These are phyloP conservation scores for Ceraceosorus guamensis DNA, from an alignment of 1,284 basidiomycete genomes.

Conservation along the genomic window DNA sequence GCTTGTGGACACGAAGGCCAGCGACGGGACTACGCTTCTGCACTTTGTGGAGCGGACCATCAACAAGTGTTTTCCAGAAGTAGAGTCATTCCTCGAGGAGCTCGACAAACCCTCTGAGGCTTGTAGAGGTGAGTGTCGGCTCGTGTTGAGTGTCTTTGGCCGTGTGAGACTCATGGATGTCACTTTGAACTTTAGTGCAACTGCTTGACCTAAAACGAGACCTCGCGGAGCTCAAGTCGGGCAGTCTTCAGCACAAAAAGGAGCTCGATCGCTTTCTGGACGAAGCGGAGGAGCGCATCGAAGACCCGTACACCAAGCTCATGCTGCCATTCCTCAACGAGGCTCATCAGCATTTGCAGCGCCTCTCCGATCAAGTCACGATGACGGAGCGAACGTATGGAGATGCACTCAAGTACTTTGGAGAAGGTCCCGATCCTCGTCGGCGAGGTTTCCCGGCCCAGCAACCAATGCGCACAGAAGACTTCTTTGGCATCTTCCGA, in stretches of 20 bases:
- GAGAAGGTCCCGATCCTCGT: conserved; percentile 44
- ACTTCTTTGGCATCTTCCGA: conserved; percentile 49
- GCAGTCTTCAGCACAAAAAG: conserved; percentile 41
- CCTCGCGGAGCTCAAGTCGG: conserved; percentile 47
- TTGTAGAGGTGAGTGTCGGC: conserved; percentile 64
- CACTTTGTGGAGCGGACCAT: conserved; percentile 92
- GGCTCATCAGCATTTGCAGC: conserved; percentile 26
- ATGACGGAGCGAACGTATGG: conserved; percentile 40
- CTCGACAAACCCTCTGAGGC: conserved; percentile 82
- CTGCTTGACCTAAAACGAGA: conserved; percentile 43
- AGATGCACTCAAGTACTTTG: conserved; percentile 45
- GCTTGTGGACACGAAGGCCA: conserved; percentile 92
- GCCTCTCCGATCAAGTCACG: conserved; percentile 43
- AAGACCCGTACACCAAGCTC: conserved; percentile 45
- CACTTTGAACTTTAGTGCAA: conserved; percentile 21
- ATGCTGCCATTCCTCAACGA: conserved; percentile 47
- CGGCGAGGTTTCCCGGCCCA: conserved; percentile 39
- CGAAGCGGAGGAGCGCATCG: conserved; percentile 38
- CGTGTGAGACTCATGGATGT: not conserved
- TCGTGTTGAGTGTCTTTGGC: not conserved
- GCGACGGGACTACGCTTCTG: conserved; percentile 73
- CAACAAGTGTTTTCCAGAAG: conserved; percentile 74
- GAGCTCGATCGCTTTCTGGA: conserved; percentile 43
- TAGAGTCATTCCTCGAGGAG: conserved; percentile 83
- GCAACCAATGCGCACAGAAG: conserved; percentile 44